Base-by-base conservation (phyloP, 148 eudicot species). In the Amaranthus cruentus region DNA sequence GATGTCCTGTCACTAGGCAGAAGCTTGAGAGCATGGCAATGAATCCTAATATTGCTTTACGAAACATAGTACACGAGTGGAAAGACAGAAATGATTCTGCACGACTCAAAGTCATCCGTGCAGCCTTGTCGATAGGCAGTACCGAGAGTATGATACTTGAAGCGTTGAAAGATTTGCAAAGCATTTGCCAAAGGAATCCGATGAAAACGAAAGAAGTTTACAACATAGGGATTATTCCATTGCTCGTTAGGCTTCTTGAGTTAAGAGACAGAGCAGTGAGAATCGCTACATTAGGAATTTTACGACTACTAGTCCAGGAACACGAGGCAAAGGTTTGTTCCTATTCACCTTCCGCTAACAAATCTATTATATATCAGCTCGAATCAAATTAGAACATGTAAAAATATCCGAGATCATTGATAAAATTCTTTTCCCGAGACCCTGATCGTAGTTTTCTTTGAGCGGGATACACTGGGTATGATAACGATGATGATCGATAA, bases 1-100 rank as follows among this genome's bases (percentile, higher is more conserved):
- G 65, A 47, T 90, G 97, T 54, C 97, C 96, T 7, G 76, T 74
- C 73, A 87, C 93, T 48, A 79, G 80, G 60, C 74, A 82, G 77
- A 88, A 81, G 81, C 80, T 88, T 7, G 54, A 55, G 57, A 87
- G 81, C 71, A 80, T 68, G 69, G 77, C n/a, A 58, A 49, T 82
- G 82, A 92, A 79, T 63, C 74, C 87, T 4, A 92, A 88, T 67
- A 80, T 78, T 53, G 90, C 97, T 63, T 66, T 88, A 9, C 83
- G 84, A 76, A 85, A 83, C 51, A 88, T 88, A 7, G 86, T 88
- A 66, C 76, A 83, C 14, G 90, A 92, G 71, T 88, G 97, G 97
- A 87, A 80, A 77, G 93, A 90, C 70, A 83, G 93, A 80, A 86
- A 92, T 76, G 97, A 88, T 67, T 77, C 73, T 18, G 87, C 85